Evolutionary conservation across 352 stramenopile genomes (phyloP).

Genomic region (Phytophthora tubulina): DNA sequence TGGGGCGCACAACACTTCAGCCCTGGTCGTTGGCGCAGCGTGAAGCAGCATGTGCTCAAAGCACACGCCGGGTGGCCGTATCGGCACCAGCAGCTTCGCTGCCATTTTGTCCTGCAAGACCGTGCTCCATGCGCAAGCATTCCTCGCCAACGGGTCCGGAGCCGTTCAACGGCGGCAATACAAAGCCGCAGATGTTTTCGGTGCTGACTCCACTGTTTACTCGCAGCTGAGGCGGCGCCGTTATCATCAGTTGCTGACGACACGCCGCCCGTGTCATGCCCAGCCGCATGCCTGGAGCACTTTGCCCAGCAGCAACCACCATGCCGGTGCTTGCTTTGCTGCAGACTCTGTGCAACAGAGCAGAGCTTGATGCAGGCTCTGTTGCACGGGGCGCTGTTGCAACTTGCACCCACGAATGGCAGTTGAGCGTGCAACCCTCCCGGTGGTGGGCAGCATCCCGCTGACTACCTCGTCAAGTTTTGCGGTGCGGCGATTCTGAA

Average conservation of each 20-base stretch:
- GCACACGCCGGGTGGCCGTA: not conserved
- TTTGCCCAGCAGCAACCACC: not conserved
- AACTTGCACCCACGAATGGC: conserved; percentile 1
- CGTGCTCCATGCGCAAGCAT: not conserved
- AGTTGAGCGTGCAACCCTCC: conserved; percentile 25
- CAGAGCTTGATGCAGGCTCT: not conserved
- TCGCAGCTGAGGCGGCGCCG: not conserved
- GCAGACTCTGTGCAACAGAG: not conserved
- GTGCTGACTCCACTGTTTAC: conserved; percentile 38
- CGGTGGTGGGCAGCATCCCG: conserved; percentile 29
- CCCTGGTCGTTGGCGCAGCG: not conserved
- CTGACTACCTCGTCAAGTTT: conserved; percentile 31
- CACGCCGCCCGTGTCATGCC: not conserved
- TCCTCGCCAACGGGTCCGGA: not conserved
- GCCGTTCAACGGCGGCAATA: conserved; percentile 11
- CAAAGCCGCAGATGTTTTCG: conserved; percentile 25
- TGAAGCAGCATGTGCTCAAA: conserved; percentile 7
- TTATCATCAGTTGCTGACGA: conserved; percentile 31
- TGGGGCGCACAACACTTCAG: conserved; percentile 34
- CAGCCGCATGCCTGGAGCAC: not conserved
- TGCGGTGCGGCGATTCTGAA: conserved; percentile 37
- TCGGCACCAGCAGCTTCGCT: not conserved
- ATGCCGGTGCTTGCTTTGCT: not conserved
- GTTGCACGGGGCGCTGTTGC: not conserved
- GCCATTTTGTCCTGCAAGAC: too few relatives aligned